phyloP scores from a whole-genome alignment of 2,329 filamentous ascomycete genomes.

The Aspergillus vadensis region DNA sequence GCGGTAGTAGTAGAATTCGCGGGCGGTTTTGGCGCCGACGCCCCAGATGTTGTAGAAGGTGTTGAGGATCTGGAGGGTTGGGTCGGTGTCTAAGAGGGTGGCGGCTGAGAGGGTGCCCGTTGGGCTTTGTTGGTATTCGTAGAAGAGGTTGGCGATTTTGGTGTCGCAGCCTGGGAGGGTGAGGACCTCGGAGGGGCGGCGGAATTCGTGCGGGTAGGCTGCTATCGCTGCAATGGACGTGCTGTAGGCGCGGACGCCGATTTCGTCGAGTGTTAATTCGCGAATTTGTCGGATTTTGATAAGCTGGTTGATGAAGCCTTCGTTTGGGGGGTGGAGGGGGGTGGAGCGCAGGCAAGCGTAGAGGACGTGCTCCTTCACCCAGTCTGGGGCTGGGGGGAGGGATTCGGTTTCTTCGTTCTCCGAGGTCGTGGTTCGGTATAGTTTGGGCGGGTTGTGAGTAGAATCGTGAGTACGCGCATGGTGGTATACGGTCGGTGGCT shows the following conservation, averaged over 20 bases:
- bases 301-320: slow-evolving; percentile 71
- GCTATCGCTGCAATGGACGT: slow-evolving; percentile 80
- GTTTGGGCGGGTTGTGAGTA: slow-evolving; percentile 41
- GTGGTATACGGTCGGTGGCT: slow-evolving; percentile 18
- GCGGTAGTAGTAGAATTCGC: slow-evolving; percentile 74
- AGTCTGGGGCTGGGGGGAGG: slow-evolving; percentile 69
- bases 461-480: slow-evolving; percentile 23
- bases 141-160: slow-evolving; percentile 76
- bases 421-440: slow-evolving; percentile 72
- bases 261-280: slow-evolving; percentile 70
- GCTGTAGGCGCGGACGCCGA: slow-evolving; percentile 83
- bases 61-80: slow-evolving; percentile 64
- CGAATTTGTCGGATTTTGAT: slow-evolving; percentile 73
- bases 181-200: slow-evolving; percentile 46
- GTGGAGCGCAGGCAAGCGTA: slow-evolving; percentile 84
- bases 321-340: slow-evolving; percentile 69
- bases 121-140: slow-evolving; percentile 67
- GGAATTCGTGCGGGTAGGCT: slow-evolving; percentile 70
- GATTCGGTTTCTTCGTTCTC: slow-evolving; percentile 66
- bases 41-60: slow-evolving; percentile 87
- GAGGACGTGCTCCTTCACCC: slow-evolving; percentile 61
- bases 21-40: slow-evolving; percentile 79
- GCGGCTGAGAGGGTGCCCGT: slow-evolving; percentile 64
- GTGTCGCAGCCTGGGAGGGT: slow-evolving; percentile 75
- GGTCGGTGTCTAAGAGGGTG: slow-evolving; percentile 63